phyloP scores from a whole-genome alignment of 2,329 filamentous ascomycete species.

The Clarireedia paspali region DNA sequence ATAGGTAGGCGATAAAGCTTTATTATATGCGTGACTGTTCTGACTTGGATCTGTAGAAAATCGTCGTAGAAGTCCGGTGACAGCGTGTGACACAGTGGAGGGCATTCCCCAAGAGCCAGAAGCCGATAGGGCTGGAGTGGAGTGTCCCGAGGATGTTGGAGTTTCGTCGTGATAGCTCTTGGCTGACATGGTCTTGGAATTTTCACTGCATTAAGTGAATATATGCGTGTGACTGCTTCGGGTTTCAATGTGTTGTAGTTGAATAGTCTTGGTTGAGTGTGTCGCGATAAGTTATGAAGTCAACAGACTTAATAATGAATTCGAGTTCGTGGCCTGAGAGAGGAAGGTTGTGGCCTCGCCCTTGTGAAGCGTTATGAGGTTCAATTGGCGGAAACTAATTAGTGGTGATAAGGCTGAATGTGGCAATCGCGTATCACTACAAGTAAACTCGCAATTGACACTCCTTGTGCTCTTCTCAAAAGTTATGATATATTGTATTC shows the following conservation, averaged over 20 bases:
- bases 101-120: conserved; percentile 34
- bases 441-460: too few relatives aligned
- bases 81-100: conserved; percentile 43
- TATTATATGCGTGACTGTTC: conserved; percentile 12
- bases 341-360: background rate
- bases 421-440: background rate
- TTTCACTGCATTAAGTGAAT: background rate
- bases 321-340: background rate
- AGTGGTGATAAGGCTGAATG: background rate
- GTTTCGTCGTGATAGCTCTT: conserved; percentile 11
- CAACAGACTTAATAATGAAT: background rate
- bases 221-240: background rate
- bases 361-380: too few relatives aligned
- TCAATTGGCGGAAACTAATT: background rate
- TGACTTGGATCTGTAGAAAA: conserved; percentile 45
- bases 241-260: background rate
- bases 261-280: background rate
- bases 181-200: background rate
- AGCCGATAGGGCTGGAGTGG: conserved; percentile 32
- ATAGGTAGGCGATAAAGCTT: background rate
- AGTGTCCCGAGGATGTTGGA: conserved; percentile 16
- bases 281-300: background rate
- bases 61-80: conserved; percentile 60
- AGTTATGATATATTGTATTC: too few relatives aligned
- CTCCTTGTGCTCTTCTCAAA: too few relatives aligned